phyloP scores from a whole-genome alignment of 106 monocot genomes.

The Ottelia alismoides region DNA sequence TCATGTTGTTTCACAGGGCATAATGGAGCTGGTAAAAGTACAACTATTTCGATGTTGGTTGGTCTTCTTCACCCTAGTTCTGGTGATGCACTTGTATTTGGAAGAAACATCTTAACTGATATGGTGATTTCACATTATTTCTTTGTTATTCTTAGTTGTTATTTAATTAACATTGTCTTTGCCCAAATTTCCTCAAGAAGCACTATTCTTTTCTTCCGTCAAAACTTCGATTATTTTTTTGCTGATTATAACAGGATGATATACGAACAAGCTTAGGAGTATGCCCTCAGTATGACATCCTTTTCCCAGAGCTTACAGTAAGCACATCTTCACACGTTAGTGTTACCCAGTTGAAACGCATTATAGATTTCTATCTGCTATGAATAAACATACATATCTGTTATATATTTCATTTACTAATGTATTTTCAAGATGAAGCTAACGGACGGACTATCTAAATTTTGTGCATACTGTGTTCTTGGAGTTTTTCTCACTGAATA shows the following conservation, averaged over 20 bases:
- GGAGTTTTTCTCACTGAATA: too few species aligned
- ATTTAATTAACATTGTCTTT: background rate
- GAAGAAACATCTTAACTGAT: slow-evolving; percentile 57
- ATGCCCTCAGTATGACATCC: slow-evolving; percentile 83
- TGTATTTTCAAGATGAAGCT: too few species aligned
- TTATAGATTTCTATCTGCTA: too few species aligned
- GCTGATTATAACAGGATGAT: slow-evolving; percentile 40
- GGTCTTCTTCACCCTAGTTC: slow-evolving; percentile 82
- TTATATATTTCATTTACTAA: too few species aligned
- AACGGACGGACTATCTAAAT: too few species aligned
- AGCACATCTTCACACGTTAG: too few species aligned
- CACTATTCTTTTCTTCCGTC: background rate
- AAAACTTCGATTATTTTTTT: background rate
- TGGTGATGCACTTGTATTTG: slow-evolving; percentile 78
- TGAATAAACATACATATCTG: too few species aligned
- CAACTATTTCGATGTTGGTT: slow-evolving; percentile 86
- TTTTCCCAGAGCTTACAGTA: slow-evolving; percentile 81
- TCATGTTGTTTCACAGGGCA: slow-evolving; percentile 72
- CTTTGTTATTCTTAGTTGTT: background rate
- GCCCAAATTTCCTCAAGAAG: background rate
- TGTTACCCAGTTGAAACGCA: too few species aligned
- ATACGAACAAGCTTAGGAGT: slow-evolving; percentile 75
- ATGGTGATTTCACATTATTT: slow-evolving; percentile 39
- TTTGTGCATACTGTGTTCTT: too few species aligned
- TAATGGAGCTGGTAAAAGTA: slow-evolving; percentile 97